These are phyloP conservation scores for Lactarius hatsudake DNA, from an alignment of 768 basidiomycete species.

Conservation along the genomic window DNA sequence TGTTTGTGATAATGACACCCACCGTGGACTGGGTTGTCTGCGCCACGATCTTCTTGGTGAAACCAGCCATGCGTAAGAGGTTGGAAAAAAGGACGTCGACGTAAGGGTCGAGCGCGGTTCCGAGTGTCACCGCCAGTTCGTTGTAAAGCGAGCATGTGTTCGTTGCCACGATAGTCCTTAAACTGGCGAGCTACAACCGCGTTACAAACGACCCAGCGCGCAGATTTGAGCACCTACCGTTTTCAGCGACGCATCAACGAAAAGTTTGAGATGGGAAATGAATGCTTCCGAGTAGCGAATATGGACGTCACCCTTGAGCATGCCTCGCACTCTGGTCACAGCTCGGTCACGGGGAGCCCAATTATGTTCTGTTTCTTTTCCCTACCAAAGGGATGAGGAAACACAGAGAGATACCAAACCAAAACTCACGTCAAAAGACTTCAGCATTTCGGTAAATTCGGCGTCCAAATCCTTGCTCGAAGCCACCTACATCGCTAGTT, in stretches of 20 bases:
- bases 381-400: slow-evolving; percentile 43
- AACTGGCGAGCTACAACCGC: slow-evolving; percentile 63
- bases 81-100: slow-evolving; percentile 75
- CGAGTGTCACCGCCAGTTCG: slow-evolving; percentile 69
- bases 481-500: slow-evolving; percentile 55
- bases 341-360: slow-evolving; percentile 83
- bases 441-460: slow-evolving; percentile 78
- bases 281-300: slow-evolving; percentile 72
- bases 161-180: slow-evolving; percentile 86
- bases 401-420: slow-evolving; percentile 2
- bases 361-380: slow-evolving; percentile 97
- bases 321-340: slow-evolving; percentile 76
- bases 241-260: slow-evolving; percentile 81
- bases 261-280: slow-evolving; percentile 68
- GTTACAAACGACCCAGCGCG: slow-evolving; percentile 8
- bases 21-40: slow-evolving; percentile 79
- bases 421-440: slow-evolving; percentile 67
- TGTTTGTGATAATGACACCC: slow-evolving; percentile 61
- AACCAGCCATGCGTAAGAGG: slow-evolving; percentile 80
- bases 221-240: slow-evolving; percentile 50
- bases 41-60: slow-evolving; percentile 90
- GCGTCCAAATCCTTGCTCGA: slow-evolving; percentile 81
- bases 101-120: slow-evolving; percentile 68
- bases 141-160: slow-evolving; percentile 75
- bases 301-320: slow-evolving; percentile 85